These are phyloP conservation scores for Saccharomycopsis guyanensis DNA, from an alignment of 805 yeast genomes.

Conservation along the genomic window DNA sequence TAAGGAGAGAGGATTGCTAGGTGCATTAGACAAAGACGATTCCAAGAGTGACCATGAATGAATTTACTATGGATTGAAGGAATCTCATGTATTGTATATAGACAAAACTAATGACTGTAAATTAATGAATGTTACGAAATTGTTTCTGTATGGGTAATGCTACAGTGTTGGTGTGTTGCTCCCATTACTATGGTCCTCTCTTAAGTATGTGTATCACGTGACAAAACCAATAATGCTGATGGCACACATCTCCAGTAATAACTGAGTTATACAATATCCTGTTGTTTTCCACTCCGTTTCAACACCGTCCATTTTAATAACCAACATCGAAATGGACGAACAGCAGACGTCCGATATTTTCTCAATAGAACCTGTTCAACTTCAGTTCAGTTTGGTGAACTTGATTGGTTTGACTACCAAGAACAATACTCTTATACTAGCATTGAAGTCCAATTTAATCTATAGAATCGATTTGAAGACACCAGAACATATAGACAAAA, in stretches of 20 bases:
- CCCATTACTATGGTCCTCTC: too few species aligned
- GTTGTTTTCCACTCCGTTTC: too few species aligned
- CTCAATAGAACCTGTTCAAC: conserved; percentile 35
- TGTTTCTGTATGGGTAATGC: too few species aligned
- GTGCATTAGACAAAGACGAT: not conserved
- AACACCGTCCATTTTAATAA: too few species aligned
- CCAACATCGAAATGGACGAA: not conserved
- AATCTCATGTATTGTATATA: too few species aligned
- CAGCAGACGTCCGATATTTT: conserved; percentile 6
- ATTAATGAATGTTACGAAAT: too few species aligned
- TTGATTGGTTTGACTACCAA: conserved; percentile 47
- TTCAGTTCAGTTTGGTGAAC: conserved; percentile 40
- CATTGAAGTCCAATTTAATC: conserved; percentile 44
- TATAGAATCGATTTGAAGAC: conserved; percentile 57
- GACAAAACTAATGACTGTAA: too few species aligned
- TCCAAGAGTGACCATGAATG: not conserved
- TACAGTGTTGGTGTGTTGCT: too few species aligned
- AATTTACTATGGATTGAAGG: not conserved
- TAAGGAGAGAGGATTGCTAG: conserved; percentile 1
- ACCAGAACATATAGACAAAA: conserved; percentile 49
- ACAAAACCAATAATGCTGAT: too few species aligned
- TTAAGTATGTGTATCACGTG: too few species aligned
- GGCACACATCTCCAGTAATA: too few species aligned
- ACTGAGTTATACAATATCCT: too few species aligned
- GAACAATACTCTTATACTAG: conserved; percentile 48